These are phyloP conservation scores for Pythium dissimile DNA, from an alignment of 352 stramenopile species.

Conservation along the genomic window DNA sequence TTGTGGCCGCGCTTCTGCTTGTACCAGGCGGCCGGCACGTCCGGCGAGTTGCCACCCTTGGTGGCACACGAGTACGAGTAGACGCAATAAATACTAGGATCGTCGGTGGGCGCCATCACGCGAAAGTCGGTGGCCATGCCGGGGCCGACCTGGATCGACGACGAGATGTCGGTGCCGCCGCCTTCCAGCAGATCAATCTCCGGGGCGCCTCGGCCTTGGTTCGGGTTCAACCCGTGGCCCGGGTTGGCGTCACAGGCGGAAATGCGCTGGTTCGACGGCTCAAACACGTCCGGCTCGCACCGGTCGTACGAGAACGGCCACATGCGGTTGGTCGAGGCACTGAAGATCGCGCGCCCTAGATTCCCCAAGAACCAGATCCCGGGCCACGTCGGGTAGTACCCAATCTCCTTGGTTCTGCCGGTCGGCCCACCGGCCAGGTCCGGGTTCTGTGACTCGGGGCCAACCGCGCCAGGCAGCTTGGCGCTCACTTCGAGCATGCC, in stretches of 20 bases:
- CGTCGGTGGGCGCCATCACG: conserved; percentile 20
- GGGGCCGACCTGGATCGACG: conserved; percentile 86
- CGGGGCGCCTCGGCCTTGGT: conserved; percentile 88
- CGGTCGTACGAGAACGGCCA: conserved; percentile 96
- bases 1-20: conserved; percentile 47
- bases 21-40: conserved; percentile 40
- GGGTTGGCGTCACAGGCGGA: conserved; percentile 90
- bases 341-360: conserved; percentile 95
- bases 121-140: conserved; percentile 62
- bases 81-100: conserved; percentile 27
- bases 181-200: conserved; percentile 97
- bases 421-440: conserved; percentile 13
- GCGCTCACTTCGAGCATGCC: conserved; percentile 91
- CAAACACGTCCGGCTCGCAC: conserved; percentile 77
- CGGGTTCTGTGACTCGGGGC: conserved; percentile 36
- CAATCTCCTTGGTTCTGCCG: conserved; percentile 2
- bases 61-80: conserved; percentile 42
- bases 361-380: conserved; percentile 97
- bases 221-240: conserved; percentile 88
- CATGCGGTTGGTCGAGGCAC: conserved; percentile 89
- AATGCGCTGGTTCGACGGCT: conserved; percentile 69
- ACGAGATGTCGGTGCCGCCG: conserved; percentile 74
- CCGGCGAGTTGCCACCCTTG: conserved; percentile 36
- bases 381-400: conserved; percentile 88
- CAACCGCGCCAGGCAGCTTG: conserved; percentile 72